Conservation (phyloP, 345 rosid genomes). For the Aquilaria yunnanensis region DNA sequence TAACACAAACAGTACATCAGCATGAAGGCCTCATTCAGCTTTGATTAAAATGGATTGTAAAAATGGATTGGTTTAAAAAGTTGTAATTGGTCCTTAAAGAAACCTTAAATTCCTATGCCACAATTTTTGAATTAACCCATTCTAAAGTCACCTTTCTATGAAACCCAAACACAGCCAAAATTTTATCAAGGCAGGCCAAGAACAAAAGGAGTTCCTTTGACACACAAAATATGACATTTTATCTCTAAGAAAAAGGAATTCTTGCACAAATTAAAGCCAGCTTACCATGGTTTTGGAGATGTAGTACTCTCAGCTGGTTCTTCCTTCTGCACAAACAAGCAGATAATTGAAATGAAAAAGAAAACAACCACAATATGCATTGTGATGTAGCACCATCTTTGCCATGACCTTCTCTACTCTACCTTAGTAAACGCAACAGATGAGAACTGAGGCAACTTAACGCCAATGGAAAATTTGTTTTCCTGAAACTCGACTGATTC, state of each 20-base stretch:
- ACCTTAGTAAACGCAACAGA: conserved; percentile 73
- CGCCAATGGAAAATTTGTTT: conserved; percentile 16
- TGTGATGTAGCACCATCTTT: neutral
- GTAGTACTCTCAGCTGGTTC: conserved; percentile 13
- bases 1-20: too few relatives aligned
- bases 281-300: conserved; percentile 39
- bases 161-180: neutral
- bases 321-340: conserved; percentile 19
- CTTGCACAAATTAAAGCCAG: neutral
- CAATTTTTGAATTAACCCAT: too few relatives aligned
- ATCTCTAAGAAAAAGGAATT: neutral
- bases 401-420: neutral
- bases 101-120: too few relatives aligned
- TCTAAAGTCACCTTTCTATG: too few relatives aligned
- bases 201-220: conserved; percentile 7
- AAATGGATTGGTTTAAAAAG: neutral
- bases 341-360: conserved; percentile 4
- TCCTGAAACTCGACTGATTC: conserved; percentile 19
- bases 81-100: too few relatives aligned
- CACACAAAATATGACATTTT: conserved; percentile 5
- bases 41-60: neutral
- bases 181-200: conserved; percentile 1
- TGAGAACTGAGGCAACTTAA: conserved; percentile 75
- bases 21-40: too few relatives aligned
- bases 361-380: neutral